Conservation (phyloP, 768 basidiomycete species). For the Rhizopogon salebrosus region DNA sequence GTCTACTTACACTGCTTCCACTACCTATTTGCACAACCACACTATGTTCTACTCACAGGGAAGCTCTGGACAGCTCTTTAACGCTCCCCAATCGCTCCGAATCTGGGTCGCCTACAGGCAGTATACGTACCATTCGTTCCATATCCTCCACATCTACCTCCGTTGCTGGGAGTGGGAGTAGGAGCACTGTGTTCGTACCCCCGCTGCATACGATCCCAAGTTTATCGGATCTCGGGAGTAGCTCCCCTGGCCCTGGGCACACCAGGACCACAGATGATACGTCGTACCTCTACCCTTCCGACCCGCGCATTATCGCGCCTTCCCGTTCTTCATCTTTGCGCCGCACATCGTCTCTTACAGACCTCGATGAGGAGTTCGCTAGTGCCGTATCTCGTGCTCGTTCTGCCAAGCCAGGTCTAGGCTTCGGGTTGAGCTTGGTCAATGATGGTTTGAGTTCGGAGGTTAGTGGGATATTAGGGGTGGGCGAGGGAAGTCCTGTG, state of each 20-base stretch:
- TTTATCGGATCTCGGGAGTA: slow-evolving; percentile 51
- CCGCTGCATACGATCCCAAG: slow-evolving; percentile 69
- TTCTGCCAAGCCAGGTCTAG: slow-evolving; percentile 35
- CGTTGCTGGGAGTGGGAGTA: slow-evolving; percentile 47
- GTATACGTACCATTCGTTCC: slow-evolving; percentile 67
- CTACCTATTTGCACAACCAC: neutral
- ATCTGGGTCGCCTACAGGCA: slow-evolving; percentile 42
- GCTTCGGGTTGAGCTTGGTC: slow-evolving; percentile 39
- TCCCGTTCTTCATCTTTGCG: slow-evolving; percentile 54
- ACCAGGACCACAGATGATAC: slow-evolving; percentile 71
- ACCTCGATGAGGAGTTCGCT: slow-evolving; percentile 60
- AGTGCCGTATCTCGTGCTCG: slow-evolving; percentile 38
- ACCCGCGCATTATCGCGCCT: slow-evolving; percentile 67
- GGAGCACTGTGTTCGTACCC: slow-evolving; percentile 74
- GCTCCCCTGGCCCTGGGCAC: slow-evolving; percentile 23
- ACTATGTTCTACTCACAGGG: slow-evolving; percentile 42
- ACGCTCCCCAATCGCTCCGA: slow-evolving; percentile 42
- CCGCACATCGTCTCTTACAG: slow-evolving; percentile 71
- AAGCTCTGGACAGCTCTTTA: slow-evolving; percentile 65
- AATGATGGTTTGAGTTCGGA: neutral
- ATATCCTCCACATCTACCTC: slow-evolving; percentile 37
- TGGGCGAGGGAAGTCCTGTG: slow-evolving; percentile 59
- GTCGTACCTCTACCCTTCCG: slow-evolving; percentile 67
- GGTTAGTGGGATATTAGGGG: slow-evolving; percentile 36
- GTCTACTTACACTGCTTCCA: neutral